Evolutionary conservation across 352 stramenopile species (phyloP).

Genomic region (Pythium pyrilobum): DNA sequence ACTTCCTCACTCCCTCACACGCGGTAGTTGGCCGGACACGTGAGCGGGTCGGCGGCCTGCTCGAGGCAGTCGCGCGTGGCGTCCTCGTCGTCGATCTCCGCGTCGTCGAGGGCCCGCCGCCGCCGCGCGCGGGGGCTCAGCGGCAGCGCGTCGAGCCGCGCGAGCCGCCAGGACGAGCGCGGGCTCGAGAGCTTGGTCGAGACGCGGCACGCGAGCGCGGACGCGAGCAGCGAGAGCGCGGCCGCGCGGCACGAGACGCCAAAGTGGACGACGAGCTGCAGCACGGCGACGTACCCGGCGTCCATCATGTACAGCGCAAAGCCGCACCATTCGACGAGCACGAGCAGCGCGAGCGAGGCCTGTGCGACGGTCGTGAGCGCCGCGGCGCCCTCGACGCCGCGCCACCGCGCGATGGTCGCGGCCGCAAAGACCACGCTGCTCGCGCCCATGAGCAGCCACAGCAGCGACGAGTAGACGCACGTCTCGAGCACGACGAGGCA

Average conservation of each 20-base stretch:
- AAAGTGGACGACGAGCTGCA: constrained; percentile 33
- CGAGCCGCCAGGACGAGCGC: constrained; percentile 2
- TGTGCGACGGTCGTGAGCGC: constrained; percentile 33
- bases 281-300: constrained; percentile 23
- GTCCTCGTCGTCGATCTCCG: constrained; percentile 11
- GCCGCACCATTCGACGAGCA: constrained; percentile 45
- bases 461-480: constrained; percentile 35
- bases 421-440: constrained; percentile 16
- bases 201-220: constrained; percentile 1
- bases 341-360: constrained; percentile 28
- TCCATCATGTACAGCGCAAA: constrained; percentile 53
- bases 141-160: constrained; percentile 11
- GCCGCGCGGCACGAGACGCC: constrained; percentile 38
- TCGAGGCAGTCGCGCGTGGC: constrained; percentile 17
- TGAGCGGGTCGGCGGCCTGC: constrained; percentile 32
- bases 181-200: constrained; percentile 13
- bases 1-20: constrained; percentile 34
- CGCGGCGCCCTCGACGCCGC: constrained; percentile 14
- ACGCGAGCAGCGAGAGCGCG: constrained; percentile 16
- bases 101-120: neutral
- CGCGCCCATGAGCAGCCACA: constrained; percentile 28
- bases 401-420: constrained; percentile 13
- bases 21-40: constrained; percentile 51
- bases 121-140: constrained; percentile 3
- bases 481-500: constrained; percentile 61